Evolutionary conservation across 305 asterid species (phyloP).

Genomic region (Rubia occidens): DNA sequence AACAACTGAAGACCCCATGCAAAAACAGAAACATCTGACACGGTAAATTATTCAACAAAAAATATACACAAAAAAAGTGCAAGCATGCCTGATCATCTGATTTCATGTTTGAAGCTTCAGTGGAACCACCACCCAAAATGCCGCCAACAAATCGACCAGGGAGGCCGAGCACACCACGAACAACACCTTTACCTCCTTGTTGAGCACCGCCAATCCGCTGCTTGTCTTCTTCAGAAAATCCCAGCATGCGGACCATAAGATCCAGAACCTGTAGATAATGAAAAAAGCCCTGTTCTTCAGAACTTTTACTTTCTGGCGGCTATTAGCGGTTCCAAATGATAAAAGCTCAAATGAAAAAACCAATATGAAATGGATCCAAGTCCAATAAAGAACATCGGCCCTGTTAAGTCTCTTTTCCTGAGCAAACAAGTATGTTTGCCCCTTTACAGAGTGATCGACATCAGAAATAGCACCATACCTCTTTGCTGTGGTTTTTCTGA

Average conservation of each 20-base stretch:
- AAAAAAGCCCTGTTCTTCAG: not conserved
- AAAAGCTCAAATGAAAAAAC: not conserved
- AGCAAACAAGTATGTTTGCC: not conserved
- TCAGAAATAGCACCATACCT: constrained; percentile 38
- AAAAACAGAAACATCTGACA: not conserved
- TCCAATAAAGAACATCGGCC: not conserved
- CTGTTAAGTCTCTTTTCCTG: constrained; percentile 1
- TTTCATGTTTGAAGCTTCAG: constrained; percentile 41
- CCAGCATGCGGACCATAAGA: constrained; percentile 91
- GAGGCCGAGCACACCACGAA: constrained; percentile 87
- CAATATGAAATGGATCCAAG: not conserved
- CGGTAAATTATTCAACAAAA: not conserved
- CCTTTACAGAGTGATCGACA: not conserved
- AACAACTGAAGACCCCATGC: constrained; percentile 1
- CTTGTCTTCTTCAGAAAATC: constrained; percentile 91
- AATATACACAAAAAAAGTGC: constrained; percentile 13
- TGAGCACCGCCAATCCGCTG: constrained; percentile 83
- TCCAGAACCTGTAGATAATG: constrained; percentile 58
- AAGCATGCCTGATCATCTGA: constrained; percentile 68
- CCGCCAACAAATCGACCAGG: constrained; percentile 96
- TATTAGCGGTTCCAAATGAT: no score
- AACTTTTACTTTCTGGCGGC: constrained; percentile 11
- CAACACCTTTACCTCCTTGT: constrained; percentile 94
- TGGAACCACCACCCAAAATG: constrained; percentile 53
- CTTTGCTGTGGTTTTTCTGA: constrained; percentile 92